phyloP scores from a whole-genome alignment of 495 filamentous ascomycete species.

The Recurvomyces mirabilis region DNA sequence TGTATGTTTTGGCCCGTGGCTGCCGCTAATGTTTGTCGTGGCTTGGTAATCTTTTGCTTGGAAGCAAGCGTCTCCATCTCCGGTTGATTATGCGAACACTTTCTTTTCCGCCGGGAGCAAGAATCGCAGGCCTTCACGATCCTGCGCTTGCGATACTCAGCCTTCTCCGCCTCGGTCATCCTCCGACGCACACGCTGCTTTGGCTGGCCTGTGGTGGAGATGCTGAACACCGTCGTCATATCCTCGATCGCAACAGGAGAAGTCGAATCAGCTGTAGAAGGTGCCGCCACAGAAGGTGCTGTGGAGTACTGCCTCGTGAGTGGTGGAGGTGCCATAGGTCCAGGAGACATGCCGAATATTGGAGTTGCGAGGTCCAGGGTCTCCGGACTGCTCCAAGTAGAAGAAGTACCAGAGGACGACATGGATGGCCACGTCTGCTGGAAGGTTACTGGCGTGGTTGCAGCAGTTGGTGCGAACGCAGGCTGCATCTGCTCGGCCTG shows the following conservation, averaged over 20 bases:
- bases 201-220: conserved; percentile 8
- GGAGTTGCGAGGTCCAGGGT: conserved; percentile 12
- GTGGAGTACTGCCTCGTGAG: conserved; percentile 6
- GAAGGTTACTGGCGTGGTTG: conserved; percentile 1
- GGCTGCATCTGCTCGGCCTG: conserved; percentile 2
- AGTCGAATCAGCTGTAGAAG: background rate
- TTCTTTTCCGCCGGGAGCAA: conserved; percentile 17
- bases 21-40: background rate
- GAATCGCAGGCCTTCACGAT: conserved; percentile 20
- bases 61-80: conserved; percentile 11
- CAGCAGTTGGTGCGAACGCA: background rate
- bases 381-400: conserved; percentile 17
- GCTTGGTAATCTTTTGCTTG: conserved; percentile 14
- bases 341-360: conserved; percentile 10
- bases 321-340: conserved; percentile 1
- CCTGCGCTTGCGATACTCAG: conserved; percentile 18
- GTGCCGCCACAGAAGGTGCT: background rate
- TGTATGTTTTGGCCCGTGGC: background rate
- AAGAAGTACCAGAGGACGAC: conserved; percentile 11
- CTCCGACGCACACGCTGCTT: conserved; percentile 17
- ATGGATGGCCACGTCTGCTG: conserved; percentile 16
- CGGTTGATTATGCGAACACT: conserved; percentile 19
- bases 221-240: conserved; percentile 21
- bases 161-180: conserved; percentile 22
- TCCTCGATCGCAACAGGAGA: conserved; percentile 11